phyloP scores from a whole-genome alignment of 331 rosid species.

The Dryas integrifolia region DNA sequence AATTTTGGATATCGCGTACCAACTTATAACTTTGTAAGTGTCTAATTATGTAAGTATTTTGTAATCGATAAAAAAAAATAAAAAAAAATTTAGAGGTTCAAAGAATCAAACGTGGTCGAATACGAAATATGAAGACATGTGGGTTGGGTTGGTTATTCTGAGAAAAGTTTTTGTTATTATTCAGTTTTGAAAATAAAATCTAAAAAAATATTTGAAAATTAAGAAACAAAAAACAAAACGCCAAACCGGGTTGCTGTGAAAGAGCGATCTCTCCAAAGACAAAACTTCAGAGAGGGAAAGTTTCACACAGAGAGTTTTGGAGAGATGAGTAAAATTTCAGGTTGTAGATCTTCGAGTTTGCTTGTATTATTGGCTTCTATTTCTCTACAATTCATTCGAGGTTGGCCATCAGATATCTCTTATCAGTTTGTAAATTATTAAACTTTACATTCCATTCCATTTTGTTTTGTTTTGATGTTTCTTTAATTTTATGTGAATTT shows the following conservation, averaged over 20 bases:
- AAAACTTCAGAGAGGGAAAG: constrained; percentile 7
- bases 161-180: neutral
- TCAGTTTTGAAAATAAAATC: neutral
- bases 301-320: constrained; percentile 8
- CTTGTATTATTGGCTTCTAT: constrained; percentile 29
- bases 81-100: no score
- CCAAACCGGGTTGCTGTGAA: neutral
- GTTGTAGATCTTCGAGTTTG: constrained; percentile 34
- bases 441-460: neutral
- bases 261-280: constrained; percentile 9
- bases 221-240: neutral
- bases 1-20: no score
- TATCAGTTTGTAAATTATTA: neutral
- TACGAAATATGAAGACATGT: neutral
- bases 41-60: no score
- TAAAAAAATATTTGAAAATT: no score
- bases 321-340: constrained; percentile 36
- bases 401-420: constrained; percentile 37
- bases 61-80: no score
- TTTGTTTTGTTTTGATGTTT: neutral
- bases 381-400: constrained; percentile 48
- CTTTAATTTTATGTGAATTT: neutral
- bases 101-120: neutral
- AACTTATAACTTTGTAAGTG: no score
- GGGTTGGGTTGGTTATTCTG: neutral